These are phyloP conservation scores for Erodium moschatum DNA, from an alignment of 441 rosid genomes.

Conservation along the genomic window DNA sequence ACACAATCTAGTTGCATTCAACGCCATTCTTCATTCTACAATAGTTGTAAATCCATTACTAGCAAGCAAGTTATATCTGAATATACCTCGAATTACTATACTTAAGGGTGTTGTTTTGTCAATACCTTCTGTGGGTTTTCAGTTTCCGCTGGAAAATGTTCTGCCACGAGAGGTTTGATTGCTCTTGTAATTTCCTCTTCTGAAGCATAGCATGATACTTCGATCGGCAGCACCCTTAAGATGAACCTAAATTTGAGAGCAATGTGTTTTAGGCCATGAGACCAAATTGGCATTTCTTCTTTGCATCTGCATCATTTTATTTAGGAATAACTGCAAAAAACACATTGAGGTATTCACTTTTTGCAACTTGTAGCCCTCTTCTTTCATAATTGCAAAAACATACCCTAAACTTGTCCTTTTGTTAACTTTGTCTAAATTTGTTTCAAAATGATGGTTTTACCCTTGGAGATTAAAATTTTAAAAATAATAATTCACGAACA, in stretches of 20 bases:
- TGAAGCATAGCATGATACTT: conserved; percentile 84
- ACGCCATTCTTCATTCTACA: background rate
- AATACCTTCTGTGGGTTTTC: conserved; percentile 59
- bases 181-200: conserved; percentile 88
- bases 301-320: conserved; percentile 4
- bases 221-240: conserved; percentile 71
- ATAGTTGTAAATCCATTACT: background rate
- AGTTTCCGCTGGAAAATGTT: conserved; percentile 69
- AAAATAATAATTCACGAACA: too few species aligned
- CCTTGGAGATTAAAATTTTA: too few species aligned
- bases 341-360: too few species aligned
- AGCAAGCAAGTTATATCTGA: background rate
- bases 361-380: too few species aligned
- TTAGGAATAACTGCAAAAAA: background rate
- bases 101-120: background rate
- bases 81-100: background rate
- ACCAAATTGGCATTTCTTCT: conserved; percentile 5
- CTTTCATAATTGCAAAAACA: too few species aligned
- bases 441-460: too few species aligned
- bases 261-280: background rate
- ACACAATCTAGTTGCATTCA: too few species aligned
- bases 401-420: too few species aligned
- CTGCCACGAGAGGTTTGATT: conserved; percentile 56
- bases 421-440: too few species aligned
- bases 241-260: conserved; percentile 48